Evolutionary conservation across 768 basidiomycete genomes (phyloP).

Genomic region (Russula earlei): DNA sequence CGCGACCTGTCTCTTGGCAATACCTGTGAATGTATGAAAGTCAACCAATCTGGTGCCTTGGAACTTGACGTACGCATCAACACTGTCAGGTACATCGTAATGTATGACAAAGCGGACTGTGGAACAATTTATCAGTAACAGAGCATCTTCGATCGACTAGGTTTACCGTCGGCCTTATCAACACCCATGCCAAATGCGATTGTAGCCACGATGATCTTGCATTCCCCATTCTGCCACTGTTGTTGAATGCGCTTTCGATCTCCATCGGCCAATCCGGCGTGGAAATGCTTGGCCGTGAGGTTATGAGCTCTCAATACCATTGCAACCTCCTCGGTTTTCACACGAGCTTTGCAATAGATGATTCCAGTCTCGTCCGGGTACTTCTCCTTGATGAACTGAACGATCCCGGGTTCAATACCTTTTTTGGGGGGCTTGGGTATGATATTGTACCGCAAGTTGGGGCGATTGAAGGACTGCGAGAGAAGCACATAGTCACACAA

Average conservation of each 20-base stretch:
- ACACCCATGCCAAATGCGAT: constrained; percentile 98
- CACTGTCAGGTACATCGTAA: constrained; percentile 64
- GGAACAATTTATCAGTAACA: not conserved
- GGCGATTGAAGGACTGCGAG: constrained; percentile 83
- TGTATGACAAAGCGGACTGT: constrained; percentile 91
- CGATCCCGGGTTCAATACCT: constrained; percentile 48
- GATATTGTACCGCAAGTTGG: constrained; percentile 78
- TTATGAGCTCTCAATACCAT: constrained; percentile 49
- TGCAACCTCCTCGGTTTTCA: constrained; percentile 76
- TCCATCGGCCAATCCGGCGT: constrained; percentile 60
- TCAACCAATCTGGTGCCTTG: constrained; percentile 4
- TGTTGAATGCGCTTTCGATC: constrained; percentile 56
- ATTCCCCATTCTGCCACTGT: constrained; percentile 64
- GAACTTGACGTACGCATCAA: constrained; percentile 58
- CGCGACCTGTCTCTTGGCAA: constrained; percentile 95
- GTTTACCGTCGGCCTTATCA: constrained; percentile 69
- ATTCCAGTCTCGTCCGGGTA: constrained; percentile 63
- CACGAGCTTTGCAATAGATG: constrained; percentile 70
- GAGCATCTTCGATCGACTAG: not conserved
- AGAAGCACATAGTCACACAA: constrained; percentile 52
- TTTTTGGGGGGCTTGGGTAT: constrained; percentile 39
- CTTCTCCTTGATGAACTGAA: constrained; percentile 50
- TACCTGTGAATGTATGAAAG: constrained; percentile 38
- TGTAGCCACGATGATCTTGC: constrained; percentile 87
- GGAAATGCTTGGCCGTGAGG: constrained; percentile 69